phyloP scores from a whole-genome alignment of 352 stramenopile species.

The Phytopythium mirpurense region DNA sequence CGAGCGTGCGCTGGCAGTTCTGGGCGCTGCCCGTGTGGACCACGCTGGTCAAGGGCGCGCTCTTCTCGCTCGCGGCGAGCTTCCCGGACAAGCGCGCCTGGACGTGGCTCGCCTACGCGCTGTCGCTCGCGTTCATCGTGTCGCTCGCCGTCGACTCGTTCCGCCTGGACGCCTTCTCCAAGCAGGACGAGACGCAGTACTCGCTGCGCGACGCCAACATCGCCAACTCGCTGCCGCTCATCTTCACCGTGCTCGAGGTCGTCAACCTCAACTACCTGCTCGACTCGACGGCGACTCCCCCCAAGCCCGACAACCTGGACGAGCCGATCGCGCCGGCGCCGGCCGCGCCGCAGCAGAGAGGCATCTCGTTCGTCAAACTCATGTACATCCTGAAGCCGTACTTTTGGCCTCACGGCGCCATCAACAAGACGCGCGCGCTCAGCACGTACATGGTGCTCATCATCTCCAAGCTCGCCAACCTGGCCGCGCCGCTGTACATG shows the following conservation, averaged over 20 bases:
- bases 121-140: conserved; percentile 49
- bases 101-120: conserved; percentile 41
- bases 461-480: conserved; percentile 89
- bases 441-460: conserved; percentile 93
- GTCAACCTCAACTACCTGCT: conserved; percentile 72
- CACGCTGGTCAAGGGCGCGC: conserved; percentile 50
- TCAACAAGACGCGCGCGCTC: conserved; percentile 75
- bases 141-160: conserved; percentile 74
- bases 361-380: conserved; percentile 82
- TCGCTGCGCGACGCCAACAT: conserved; percentile 64
- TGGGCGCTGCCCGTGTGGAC: conserved; percentile 66
- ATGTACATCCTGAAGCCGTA: conserved; percentile 84
- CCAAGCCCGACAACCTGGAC: conserved; percentile 17
- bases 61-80: conserved; percentile 50
- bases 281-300: conserved; percentile 38
- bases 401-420: conserved; percentile 75
- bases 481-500: conserved; percentile 92
- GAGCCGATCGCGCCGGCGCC: conserved; percentile 19
- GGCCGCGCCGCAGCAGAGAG: conserved; percentile 21
- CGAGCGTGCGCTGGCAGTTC: conserved; percentile 56
- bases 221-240: conserved; percentile 76
- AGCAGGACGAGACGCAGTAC: conserved; percentile 45
- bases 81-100: conserved; percentile 33
- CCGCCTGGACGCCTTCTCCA: conserved; percentile 56
- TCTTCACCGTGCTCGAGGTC: conserved; percentile 81